Base-by-base conservation (phyloP, 129 eudicot genomes). In the Pseudognaphalium luteoalbum region DNA sequence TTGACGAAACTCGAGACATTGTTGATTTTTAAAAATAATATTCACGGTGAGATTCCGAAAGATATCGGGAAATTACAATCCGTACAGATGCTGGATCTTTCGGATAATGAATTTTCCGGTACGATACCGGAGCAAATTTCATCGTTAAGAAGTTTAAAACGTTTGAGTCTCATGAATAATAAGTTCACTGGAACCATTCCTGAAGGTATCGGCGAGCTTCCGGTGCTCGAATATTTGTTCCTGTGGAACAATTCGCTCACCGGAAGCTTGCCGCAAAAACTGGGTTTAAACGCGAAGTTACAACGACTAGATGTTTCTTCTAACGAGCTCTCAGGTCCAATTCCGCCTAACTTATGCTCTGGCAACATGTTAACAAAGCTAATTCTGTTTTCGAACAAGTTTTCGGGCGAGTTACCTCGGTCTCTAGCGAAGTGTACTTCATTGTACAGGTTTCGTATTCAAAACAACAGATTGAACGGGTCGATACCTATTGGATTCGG, bases 161-260 rank as follows among this genome's bases (percentile, higher is more conserved):
- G 10, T 0, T 73, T 95, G 73, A 91, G 80, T 22, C 41, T 95
- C 25, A 81, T 95, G 94, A 76, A 82, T 73, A 95, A 95, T 70
- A 59, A 81, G 7, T 60, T 95, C 25, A 83, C 83, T 30, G 99
- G 99, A 19, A 88, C 73, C 72, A 84, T 95, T 29, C 97, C 99
- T 22, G 77, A 83, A 52, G 92, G 92, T 21, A 78, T 95, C 9
- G 97, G 91, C 12, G 94, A 91, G 74, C 96, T 95, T 65, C 95
- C 96, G 4, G 72, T 28, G 64, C 88, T 95, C 3, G 83, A 83
- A 74, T 11, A 68, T 19, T 65, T 95, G 61, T 78, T 76, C 22
- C 70, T 95, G 0, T 95, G 99, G 99, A 89, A 91, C 83, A 95
- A 95, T 74, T 89, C 94, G 17, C 88, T 95, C 54, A 80, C 89